Evolutionary conservation across 2,329 filamentous ascomycete species (phyloP), one percentile per base, ranked within the genome.

Genomic region (Apiospora rasikravindrae): DNA sequence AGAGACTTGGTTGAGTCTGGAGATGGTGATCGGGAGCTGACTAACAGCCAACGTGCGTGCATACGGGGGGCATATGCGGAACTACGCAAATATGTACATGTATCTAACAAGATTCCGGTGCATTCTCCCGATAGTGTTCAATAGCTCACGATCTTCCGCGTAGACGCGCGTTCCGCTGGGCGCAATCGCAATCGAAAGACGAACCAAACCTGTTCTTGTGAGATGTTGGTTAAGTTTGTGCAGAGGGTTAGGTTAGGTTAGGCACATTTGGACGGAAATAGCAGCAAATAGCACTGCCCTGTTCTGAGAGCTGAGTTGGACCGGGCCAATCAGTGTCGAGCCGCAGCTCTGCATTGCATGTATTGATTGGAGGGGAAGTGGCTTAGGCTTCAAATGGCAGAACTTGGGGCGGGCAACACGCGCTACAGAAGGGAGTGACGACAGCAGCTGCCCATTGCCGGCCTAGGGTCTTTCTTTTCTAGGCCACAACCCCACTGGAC

Each of bases 361-460:
- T 26, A 57, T 57, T n/a, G n/a, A n/a, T n/a, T n/a, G 26, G 51
- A 57, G 22, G 33, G 10, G 57, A 19, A n/a, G 57, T 64, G 57
- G 57, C 57, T 64, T 64, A 64, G 57, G n/a, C 29, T 40, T 57
- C n/a, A n/a, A n/a, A n/a, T n/a, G 51, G 51, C 26, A 53, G 22
- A 4, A 51, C 49, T 53, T 53, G 49, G 40, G 13, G 10, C 47
- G n/a, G n/a, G 45, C 19, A 24, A 51, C 49, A 13, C n/a, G n/a
- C n/a, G n/a, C 19, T 33, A 29, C 29, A n/a, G 53, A 29, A 29
- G 5, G 14, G 26, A 61, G 53, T 61, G 53, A 61, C 53, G 53
- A 61, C 53, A 61, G 29, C 53, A 37, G 53, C 53, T 37, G 53
- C 29, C 37, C 53, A 61, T 61, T 37, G 14, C 53, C 29, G 26